Evolutionary conservation across 1,139 yeast genomes (phyloP).

Genomic region (Suzukiozyma palmioleophila): DNA sequence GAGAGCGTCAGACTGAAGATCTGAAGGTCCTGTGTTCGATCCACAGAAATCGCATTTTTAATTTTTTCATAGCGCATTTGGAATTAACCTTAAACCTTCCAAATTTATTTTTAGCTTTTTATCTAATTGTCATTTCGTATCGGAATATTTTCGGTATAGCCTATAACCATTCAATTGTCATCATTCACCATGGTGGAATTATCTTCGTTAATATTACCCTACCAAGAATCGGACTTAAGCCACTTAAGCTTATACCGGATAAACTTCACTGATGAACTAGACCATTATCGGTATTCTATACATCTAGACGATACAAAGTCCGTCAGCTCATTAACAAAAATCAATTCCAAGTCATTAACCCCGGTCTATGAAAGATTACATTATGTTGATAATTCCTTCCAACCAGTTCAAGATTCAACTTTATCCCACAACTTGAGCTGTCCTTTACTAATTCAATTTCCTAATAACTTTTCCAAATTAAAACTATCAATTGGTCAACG

Average conservation of each 20-base stretch:
- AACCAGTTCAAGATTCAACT: not conserved
- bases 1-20: constrained; percentile 57
- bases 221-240: not conserved
- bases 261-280: constrained; percentile 1
- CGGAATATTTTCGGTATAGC: too few relatives aligned
- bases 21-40: constrained; percentile 57
- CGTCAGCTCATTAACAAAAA: not conserved
- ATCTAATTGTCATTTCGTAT: too few relatives aligned
- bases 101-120: too few relatives aligned
- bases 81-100: too few relatives aligned
- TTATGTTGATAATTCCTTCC: constrained; percentile 1
- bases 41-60: constrained; percentile 45
- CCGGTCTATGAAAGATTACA: not conserved
- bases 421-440: not conserved
- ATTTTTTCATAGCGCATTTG: not conserved
- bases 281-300: not conserved
- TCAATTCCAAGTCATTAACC: not conserved
- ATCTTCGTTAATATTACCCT: not conserved
- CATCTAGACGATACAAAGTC: not conserved
- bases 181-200: not conserved
- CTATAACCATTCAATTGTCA: too few relatives aligned
- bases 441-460: constrained; percentile 21
- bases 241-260: not conserved
- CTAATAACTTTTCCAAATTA: constrained; percentile 17
- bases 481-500: constrained; percentile 25